Evolutionary conservation across 352 stramenopile species (phyloP), one percentile per base, ranked within the genome.

Genomic region (Phytophthora colocasiae): DNA sequence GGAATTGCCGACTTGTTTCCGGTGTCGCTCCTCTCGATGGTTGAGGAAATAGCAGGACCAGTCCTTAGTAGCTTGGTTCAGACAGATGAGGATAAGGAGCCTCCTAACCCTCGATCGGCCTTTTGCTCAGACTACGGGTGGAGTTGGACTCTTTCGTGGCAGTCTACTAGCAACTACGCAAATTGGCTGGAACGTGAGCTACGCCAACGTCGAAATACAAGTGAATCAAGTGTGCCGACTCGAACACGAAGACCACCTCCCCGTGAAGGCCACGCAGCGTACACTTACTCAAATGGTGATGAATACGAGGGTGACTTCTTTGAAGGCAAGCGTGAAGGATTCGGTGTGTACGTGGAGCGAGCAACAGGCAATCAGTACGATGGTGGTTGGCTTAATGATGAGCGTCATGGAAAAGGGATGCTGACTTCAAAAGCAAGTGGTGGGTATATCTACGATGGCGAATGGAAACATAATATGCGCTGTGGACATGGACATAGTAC

Each of bases 321-420:
- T 29, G 50, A 73, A n/a, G 77, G 83, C 1, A 91, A 78, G 47
- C 80, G 89, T 48, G 78, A 97, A 41, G 87, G 89, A 39, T 83
- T 76, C 46, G 89, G 89, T 5, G 66, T 89, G 4, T 96, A 96
- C 63, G 57, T 89, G 15, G 89, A 95, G 54, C 78, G 81, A 54
- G 66, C 81, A 52, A 96, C 87, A 14, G 89, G 89, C 49, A 89
- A 83, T 58, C 78, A 87, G 27, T 92, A 92, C 58, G 85, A 95
- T 63, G 89, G 89, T 7, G 72, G 90, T 17, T 97, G 87, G 87
- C 34, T 64, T 4, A 57, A 76, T 29, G 83, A 95, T 29, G 51
- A 71, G 34, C 81, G 89, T 2, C 86, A 96, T 50, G 89, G 87
- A 5, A 80, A 83, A 27, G 89, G 89, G 5, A 69, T 92, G 2